These are phyloP conservation scores for Epichloe festucae DNA, from an alignment of 2,329 filamentous ascomycete species.

Conservation along the genomic window DNA sequence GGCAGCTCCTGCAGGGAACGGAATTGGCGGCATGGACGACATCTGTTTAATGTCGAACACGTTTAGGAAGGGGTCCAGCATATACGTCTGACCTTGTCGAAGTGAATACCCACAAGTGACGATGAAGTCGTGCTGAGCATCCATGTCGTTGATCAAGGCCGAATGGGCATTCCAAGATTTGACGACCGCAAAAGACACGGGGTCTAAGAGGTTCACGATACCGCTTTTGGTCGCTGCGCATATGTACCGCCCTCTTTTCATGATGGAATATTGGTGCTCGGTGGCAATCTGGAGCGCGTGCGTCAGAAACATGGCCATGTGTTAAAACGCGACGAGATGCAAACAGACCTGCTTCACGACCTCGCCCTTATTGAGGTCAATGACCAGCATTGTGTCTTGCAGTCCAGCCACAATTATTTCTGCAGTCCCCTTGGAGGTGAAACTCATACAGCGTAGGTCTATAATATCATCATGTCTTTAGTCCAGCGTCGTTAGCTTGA, in stretches of 20 bases:
- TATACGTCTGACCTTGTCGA: slow-evolving; percentile 57
- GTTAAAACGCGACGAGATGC: background rate
- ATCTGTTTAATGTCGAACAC: slow-evolving; percentile 93
- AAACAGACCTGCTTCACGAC: slow-evolving; percentile 49
- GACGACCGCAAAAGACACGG: slow-evolving; percentile 61
- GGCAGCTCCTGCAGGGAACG: slow-evolving; percentile 82
- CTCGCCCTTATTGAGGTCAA: slow-evolving; percentile 57
- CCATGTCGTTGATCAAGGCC: slow-evolving; percentile 88
- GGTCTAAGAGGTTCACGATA: slow-evolving; percentile 74
- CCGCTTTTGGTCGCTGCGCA: slow-evolving; percentile 81
- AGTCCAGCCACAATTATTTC: slow-evolving; percentile 80
- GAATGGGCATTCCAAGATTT: slow-evolving; percentile 87
- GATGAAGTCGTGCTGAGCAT: slow-evolving; percentile 87
- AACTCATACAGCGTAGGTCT: slow-evolving; percentile 88
- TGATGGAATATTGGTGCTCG: slow-evolving; percentile 71
- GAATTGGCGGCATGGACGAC: slow-evolving; percentile 75
- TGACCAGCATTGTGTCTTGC: slow-evolving; percentile 73
- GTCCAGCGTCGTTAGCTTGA: background rate
- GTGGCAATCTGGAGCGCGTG: slow-evolving; percentile 25
- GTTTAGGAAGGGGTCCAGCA: slow-evolving; percentile 85
- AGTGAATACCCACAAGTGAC: slow-evolving; percentile 91
- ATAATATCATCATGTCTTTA: slow-evolving; percentile 60
- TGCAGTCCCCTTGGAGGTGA: slow-evolving; percentile 70
- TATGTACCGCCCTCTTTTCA: slow-evolving; percentile 83
- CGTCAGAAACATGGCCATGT: slow-evolving; percentile 16